Conservation (phyloP, 768 basidiomycete species). For the Tulasnella sp. region DNA sequence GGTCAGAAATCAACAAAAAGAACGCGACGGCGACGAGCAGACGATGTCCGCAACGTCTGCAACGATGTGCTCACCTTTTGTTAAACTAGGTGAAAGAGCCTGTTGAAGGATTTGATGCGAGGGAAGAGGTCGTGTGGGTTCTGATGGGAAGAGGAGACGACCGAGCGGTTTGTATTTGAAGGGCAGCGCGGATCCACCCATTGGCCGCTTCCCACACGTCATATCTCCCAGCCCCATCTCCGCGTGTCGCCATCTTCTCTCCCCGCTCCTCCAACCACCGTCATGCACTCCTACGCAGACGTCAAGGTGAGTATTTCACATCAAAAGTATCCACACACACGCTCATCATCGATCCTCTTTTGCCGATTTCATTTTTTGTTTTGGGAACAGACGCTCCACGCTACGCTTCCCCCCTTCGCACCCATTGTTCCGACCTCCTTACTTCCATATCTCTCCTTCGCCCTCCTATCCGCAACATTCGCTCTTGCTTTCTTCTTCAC, state of each 20-base stretch:
- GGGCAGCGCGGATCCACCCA: no score
- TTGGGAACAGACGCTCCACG: constrained; percentile 50
- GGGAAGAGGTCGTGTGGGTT: not conserved
- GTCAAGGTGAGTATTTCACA: constrained; percentile 23
- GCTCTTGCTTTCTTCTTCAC: constrained; percentile 86
- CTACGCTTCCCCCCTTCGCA: constrained; percentile 56
- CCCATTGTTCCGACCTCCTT: constrained; percentile 59
- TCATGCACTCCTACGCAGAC: constrained; percentile 19
- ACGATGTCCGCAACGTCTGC: not conserved
- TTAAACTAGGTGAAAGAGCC: not conserved
- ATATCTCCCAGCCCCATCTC: no score
- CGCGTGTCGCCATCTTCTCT: not conserved
- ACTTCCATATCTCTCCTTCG: constrained; percentile 66
- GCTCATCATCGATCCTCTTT: not conserved
- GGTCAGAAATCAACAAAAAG: not conserved
- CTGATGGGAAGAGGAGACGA: not conserved
- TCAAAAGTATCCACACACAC: not conserved
- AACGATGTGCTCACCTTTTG: not conserved
- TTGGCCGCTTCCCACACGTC: no score
- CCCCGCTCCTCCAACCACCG: not conserved
- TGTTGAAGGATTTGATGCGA: not conserved
- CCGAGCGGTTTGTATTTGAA: no score
- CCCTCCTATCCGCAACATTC: constrained; percentile 68
- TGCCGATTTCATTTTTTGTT: not conserved
- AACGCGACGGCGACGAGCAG: not conserved